phyloP scores from a whole-genome alignment of 805 yeast species.

The Starmerella apicola region DNA sequence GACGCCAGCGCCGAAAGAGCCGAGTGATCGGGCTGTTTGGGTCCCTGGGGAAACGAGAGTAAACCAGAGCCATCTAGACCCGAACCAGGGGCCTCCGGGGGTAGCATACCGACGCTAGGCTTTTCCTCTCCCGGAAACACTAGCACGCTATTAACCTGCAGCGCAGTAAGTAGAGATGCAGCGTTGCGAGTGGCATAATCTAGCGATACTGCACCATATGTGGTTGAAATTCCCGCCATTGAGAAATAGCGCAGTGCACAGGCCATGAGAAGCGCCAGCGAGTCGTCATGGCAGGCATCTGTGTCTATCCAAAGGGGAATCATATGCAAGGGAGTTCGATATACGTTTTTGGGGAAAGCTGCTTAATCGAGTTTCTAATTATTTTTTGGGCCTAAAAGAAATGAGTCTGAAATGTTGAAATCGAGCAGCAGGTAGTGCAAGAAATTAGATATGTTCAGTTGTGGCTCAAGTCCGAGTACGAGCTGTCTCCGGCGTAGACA shows the following conservation, averaged over 20 bases:
- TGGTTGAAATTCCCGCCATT: conserved; percentile 59
- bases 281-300: conserved; percentile 88
- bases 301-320: conserved; percentile 82
- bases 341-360: no score
- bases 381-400: no score
- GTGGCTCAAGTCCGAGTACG: no score
- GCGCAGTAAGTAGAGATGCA: conserved; percentile 49
- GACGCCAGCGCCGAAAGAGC: conserved; percentile 33
- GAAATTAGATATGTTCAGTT: no score
- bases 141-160: conserved; percentile 37
- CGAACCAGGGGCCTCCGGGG: conserved; percentile 55
- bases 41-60: conserved; percentile 38
- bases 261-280: conserved; percentile 58
- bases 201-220: conserved; percentile 58
- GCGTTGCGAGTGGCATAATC: conserved; percentile 58
- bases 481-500: no score
- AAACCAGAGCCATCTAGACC: conserved; percentile 69
- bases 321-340: no score
- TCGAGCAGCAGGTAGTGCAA: no score
- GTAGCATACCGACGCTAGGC: conserved; percentile 41
- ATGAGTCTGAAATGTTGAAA: no score
- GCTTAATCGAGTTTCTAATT: no score
- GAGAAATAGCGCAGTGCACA: conserved; percentile 46
- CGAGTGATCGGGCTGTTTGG: conserved; percentile 26
- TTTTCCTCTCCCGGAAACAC: conserved; percentile 54